A percentile compares a stretch with the other conserved stretches of the same genome.
These are phyloP conservation scores for Apiospora phragmitis DNA, from an alignment of 2,329 filamentous ascomycete species.

Conservation along the genomic window DNA sequence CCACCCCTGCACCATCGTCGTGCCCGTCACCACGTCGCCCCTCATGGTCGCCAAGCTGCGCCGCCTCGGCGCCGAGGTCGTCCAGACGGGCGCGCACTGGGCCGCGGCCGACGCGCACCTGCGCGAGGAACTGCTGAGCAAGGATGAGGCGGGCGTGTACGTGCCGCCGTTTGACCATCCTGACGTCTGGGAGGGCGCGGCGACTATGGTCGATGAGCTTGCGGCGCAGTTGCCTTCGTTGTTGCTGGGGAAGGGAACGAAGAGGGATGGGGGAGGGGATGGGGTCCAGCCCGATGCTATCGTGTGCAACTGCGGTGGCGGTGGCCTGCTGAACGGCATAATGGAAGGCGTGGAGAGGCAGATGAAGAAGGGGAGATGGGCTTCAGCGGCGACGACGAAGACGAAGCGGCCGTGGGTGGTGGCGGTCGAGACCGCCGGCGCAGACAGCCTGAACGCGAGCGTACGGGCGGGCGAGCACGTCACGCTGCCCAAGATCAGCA, in stretches of 20 bases:
- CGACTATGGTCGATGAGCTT: slow-evolving; percentile 57
- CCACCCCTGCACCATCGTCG: slow-evolving; percentile 72
- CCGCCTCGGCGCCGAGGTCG: slow-evolving; percentile 67
- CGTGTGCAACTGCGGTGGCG: slow-evolving; percentile 78
- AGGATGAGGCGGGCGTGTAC: slow-evolving; percentile 55
- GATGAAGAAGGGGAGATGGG: slow-evolving; percentile 32
- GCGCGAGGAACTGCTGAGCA: slow-evolving; percentile 54
- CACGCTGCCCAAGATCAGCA: slow-evolving; percentile 71
- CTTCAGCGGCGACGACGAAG: no score
- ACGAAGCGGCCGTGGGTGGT: slow-evolving; percentile 53
- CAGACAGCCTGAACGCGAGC: slow-evolving; percentile 67
- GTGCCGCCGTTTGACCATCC: slow-evolving; percentile 71
- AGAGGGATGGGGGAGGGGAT: slow-evolving; percentile 27
- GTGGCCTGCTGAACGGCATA: slow-evolving; percentile 76
- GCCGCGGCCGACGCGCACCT: slow-evolving; percentile 69
- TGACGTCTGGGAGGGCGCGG: slow-evolving; percentile 66
- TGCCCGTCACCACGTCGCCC: slow-evolving; percentile 64
- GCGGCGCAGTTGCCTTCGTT: slow-evolving; percentile 38
- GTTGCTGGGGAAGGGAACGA: not conserved
- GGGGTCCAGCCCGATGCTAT: slow-evolving; percentile 57
- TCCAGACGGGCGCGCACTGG: slow-evolving; percentile 69
- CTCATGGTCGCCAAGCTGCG: slow-evolving; percentile 72
- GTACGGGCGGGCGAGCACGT: slow-evolving; percentile 57
- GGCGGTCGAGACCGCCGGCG: slow-evolving; percentile 75
- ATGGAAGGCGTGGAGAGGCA: slow-evolving; percentile 62